Base-by-base conservation (phyloP, 192 early-diverging fungal species). In the Coemansia sp. region DNA sequence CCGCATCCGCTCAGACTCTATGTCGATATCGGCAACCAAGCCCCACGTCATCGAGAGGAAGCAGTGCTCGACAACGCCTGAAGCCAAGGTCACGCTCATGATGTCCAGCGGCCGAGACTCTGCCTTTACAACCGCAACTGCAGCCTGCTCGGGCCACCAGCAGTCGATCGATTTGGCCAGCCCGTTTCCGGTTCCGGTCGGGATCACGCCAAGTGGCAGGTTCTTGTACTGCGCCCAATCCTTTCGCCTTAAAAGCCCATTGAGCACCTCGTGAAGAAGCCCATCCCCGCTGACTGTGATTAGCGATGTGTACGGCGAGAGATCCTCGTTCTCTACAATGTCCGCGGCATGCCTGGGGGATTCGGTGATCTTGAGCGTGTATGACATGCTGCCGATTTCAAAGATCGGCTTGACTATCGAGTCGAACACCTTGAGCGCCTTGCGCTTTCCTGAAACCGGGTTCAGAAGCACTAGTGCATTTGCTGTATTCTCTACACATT, bases 1-100 rank as follows among this genome's bases (percentile, higher is more conserved):
- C 2, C 82, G 71, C 67, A 84, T 72, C 65, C 69, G 81, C 65
- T 87, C 86, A 2, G 85, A 86, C 60, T 87, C 86, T 33, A 87
- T 86, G 34, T 87, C 86, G 5, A 86, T 71, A 56, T 87, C 86
- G 7, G 84, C 84, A 39, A 84, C 67, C 68, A 86, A 68, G 1
- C 85, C 86, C 86, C 85, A 87, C 30, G 80, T 82, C 67, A 85
- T 71, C 5, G 83, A 72, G 33, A 87, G 63, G 66, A 85, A 83
- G 29, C 85, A 79, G 45, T 86, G 81, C 23, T 83, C 73, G 16
- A 67, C 73, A n/a, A 57, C 64, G 9, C 84, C 82, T 1, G 67
- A 67, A 1, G 66, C 68, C 53, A 79, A 63, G 21, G 84, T 81
- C 4, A 78, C 64, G 25, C 83, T 82, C 82, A 84, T 85, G 30